A percentile compares a stretch with the other conserved stretches of the same genome.
These are phyloP conservation scores for Zhuliangozyma blackwelliae DNA, from an alignment of 1,139 yeast species.

Conservation along the genomic window DNA sequence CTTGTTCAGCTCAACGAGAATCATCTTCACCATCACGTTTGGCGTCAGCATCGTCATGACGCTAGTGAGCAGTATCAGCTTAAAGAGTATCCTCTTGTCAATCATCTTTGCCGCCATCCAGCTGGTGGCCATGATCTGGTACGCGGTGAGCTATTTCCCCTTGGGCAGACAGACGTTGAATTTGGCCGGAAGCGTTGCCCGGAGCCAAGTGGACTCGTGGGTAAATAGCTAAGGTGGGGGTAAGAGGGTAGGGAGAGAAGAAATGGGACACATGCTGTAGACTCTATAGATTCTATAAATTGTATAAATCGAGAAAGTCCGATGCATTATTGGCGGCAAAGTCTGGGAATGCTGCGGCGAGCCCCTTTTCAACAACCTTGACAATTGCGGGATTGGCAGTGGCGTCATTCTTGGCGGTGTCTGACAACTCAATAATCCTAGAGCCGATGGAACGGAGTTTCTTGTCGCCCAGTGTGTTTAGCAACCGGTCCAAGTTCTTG, in stretches of 20 bases:
- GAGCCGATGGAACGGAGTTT: constrained; percentile 21
- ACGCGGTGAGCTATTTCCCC: constrained; percentile 61
- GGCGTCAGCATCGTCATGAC: constrained; percentile 48
- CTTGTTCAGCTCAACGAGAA: constrained; percentile 46
- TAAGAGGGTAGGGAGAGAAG: too few relatives aligned
- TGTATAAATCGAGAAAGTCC: constrained; percentile 11
- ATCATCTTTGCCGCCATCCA: constrained; percentile 51
- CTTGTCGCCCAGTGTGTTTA: constrained; percentile 15
- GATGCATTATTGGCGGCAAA: constrained; percentile 13
- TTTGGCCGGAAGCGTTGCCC: constrained; percentile 51
- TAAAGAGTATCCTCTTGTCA: constrained; percentile 46
- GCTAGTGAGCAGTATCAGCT: constrained; percentile 41
- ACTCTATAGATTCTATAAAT: constrained; percentile 6
- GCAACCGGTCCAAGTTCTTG: constrained; percentile 32
- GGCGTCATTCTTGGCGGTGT: constrained; percentile 21
- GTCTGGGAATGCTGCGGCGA: constrained; percentile 32
- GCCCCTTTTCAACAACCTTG: constrained; percentile 43
- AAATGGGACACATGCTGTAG: constrained; percentile 1
- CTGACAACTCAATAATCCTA: constrained; percentile 23
- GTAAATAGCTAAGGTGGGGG: constrained; percentile 33
- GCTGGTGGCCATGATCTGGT: constrained; percentile 49
- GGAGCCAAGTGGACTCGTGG: constrained; percentile 59
- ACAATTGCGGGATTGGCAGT: constrained; percentile 38
- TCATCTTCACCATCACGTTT: constrained; percentile 48
- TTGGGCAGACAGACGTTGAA: constrained; percentile 54